A percentile compares a stretch with the other conserved stretches of the same genome.
phyloP scores from a whole-genome alignment of 2,329 filamentous ascomycete species.

The Ophiocordyceps camponoti-rufipedis region DNA sequence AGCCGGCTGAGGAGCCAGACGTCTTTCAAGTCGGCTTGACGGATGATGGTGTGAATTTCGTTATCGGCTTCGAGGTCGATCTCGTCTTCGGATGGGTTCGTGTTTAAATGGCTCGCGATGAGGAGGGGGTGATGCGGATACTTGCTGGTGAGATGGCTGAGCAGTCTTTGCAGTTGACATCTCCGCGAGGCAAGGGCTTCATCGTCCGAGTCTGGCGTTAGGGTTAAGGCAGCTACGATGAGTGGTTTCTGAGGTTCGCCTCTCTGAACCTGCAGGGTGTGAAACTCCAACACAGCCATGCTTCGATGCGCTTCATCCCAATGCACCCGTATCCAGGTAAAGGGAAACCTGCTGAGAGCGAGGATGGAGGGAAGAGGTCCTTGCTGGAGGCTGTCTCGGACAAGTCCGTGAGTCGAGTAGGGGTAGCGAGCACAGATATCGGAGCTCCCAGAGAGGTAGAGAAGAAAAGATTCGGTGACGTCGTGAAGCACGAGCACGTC shows the following conservation, averaged over 20 bases:
- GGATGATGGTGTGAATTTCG: conserved; percentile 26
- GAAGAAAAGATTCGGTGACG: conserved; percentile 45
- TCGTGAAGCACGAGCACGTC: conserved; percentile 40
- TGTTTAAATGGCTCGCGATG: neutral
- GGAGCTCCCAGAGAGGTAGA: conserved; percentile 21
- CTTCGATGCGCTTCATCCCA: neutral
- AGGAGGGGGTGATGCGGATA: neutral
- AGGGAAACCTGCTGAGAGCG: neutral
- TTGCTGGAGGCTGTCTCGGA: neutral
- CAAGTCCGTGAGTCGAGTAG: neutral
- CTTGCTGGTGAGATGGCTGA: neutral
- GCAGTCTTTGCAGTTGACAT: neutral
- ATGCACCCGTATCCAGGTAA: neutral
- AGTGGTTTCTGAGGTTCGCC: neutral
- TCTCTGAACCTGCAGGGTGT: neutral
- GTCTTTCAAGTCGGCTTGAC: conserved; percentile 29
- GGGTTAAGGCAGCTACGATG: neutral
- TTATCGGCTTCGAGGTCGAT: neutral
- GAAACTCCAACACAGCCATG: neutral
- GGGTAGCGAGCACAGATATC: neutral
- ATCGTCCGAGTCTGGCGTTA: neutral
- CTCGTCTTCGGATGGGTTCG: neutral
- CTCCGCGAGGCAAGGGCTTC: neutral
- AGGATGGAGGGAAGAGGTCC: neutral
- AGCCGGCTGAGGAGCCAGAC: conserved; percentile 28